Evolutionary conservation across 2,329 filamentous ascomycete genomes (phyloP), one percentile per base, ranked within the genome.

Genomic region (Dactylella cylindrospora): DNA sequence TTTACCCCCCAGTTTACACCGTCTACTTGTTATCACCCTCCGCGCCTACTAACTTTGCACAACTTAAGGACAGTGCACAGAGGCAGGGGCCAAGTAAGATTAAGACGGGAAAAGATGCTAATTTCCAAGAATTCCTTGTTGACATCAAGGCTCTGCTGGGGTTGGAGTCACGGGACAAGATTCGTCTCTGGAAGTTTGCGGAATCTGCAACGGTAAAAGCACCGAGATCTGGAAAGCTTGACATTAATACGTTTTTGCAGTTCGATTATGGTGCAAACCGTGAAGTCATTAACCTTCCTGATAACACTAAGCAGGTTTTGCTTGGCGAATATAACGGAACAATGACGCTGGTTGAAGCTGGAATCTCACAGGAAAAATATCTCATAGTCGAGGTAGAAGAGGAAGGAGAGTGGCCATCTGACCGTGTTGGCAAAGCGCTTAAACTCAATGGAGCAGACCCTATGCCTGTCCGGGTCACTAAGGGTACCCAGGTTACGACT

Each of bases 1-100:
- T 89, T 32, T 83, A 90, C 69, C 93, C 90, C 3, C 89, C 88
- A 0, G 78, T 95, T 35, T 88, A 96, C 71, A 88, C 84, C 1
- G 78, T 97, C 61, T 83, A 95, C 70, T 89, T 91, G 67, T 77
- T 97, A 4, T 13, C 55, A 17, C 55, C 55, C 1, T 84, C 84
- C 71, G 78, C 77, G 67, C 71, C 73, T 6, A 81, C 81, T 2
- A 74, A 78, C 45, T 83, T 78, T 66, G 79, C 80, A 1, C 73
- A 82, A 17, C 76, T 78, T 4, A 76, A 80, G 29, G 79, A 84
- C 52, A 83, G 84, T 68, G 80, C 83, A 8, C 79, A 75, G 50
- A 78, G 80, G 29, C 80, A 80, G 12, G 75, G 80, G 3, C 83
- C 90, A 0, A 77, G 82, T 3, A 79, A 81, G 44, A 74, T 91